These are phyloP conservation scores for Vitrella brassicaformis DNA, from an alignment of 73 alveolate genomes.

Conservation along the genomic window DNA sequence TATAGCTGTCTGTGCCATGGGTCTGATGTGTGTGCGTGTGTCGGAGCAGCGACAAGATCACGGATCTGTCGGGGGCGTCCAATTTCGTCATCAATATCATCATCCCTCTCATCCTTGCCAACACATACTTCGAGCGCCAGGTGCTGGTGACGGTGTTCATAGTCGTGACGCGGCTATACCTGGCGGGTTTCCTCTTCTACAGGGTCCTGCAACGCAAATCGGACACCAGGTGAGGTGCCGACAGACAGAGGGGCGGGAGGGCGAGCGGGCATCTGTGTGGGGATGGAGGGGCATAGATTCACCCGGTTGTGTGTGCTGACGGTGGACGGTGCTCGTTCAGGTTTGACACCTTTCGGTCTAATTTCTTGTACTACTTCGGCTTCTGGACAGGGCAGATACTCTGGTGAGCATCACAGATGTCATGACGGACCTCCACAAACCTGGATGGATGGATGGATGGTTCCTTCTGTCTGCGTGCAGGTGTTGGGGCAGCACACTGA, in stretches of 20 bases:
- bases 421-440: neutral
- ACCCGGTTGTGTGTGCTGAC: too few relatives aligned
- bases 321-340: too few relatives aligned
- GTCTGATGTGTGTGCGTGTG: too few relatives aligned
- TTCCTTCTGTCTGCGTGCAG: neutral
- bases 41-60: neutral
- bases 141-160: neutral
- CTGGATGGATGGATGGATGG: neutral
- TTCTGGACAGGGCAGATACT: neutral
- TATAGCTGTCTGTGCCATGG: too few relatives aligned
- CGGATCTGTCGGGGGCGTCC: neutral
- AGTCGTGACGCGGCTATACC: neutral
- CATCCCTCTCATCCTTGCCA: neutral
- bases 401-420: neutral
- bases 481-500: neutral
- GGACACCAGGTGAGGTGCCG: neutral
- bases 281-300: too few relatives aligned
- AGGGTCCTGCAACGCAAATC: too few relatives aligned
- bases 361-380: neutral
- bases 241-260: neutral
- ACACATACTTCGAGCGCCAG: neutral
- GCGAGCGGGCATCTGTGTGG: too few relatives aligned
- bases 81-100: neutral
- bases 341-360: neutral
- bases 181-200: neutral